These are phyloP conservation scores for Collybiopsis luxurians DNA, from an alignment of 768 basidiomycete genomes.

Conservation along the genomic window DNA sequence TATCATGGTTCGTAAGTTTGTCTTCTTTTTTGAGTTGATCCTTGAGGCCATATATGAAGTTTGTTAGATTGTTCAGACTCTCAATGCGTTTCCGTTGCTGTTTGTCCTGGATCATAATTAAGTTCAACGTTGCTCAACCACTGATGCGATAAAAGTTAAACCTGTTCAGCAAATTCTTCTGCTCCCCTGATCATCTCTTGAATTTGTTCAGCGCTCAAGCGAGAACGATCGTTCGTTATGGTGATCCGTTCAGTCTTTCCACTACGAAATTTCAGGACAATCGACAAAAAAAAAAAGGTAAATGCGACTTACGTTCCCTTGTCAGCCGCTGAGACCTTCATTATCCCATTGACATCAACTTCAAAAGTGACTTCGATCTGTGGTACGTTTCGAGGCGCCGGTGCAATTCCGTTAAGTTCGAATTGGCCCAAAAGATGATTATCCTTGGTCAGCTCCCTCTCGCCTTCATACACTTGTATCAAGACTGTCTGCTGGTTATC, in stretches of 20 bases:
- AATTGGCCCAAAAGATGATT: conserved; percentile 98
- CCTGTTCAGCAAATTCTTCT: conserved; percentile 68
- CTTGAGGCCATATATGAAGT: conserved; percentile 66
- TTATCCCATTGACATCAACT: conserved; percentile 92
- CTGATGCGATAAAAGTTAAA: conserved; percentile 29
- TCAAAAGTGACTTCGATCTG: conserved; percentile 98
- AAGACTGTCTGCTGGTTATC: conserved; percentile 94
- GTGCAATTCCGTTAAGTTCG: conserved; percentile 88
- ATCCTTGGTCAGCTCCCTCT: conserved; percentile 95
- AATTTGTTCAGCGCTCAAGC: conserved; percentile 80
- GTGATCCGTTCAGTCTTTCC: conserved; percentile 87
- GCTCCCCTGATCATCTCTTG: conserved; percentile 94
- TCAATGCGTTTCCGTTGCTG: conserved; percentile 58
- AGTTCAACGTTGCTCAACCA: conserved; percentile 29
- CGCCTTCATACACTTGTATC: conserved; percentile 97
- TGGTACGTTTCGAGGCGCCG: conserved; percentile 93
- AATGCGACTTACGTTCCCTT: conserved; percentile 81
- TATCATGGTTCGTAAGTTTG: conserved; percentile 52
- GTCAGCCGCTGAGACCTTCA: conserved; percentile 90
- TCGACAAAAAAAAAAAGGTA: neutral
- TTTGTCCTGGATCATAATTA: conserved; percentile 24
- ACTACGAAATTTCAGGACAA: conserved; percentile 27
- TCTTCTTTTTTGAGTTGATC: conserved; percentile 67
- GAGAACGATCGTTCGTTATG: conserved; percentile 94
- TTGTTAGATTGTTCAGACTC: conserved; percentile 56